Evolutionary conservation across 805 yeast genomes (phyloP).

Genomic region (Kuraishia molischiana): DNA sequence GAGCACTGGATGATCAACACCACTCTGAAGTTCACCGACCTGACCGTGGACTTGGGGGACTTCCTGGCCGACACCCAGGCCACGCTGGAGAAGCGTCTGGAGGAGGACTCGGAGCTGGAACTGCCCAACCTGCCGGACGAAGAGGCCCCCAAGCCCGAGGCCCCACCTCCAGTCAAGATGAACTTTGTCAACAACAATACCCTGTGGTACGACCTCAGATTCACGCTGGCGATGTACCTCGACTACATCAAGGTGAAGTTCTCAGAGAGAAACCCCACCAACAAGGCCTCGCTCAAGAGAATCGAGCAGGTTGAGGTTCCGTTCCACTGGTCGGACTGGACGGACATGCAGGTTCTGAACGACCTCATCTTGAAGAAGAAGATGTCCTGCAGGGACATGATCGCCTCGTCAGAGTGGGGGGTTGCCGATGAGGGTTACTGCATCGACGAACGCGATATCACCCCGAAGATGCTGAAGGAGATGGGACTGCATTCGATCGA

Average conservation of each 20-base stretch:
- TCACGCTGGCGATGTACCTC: conserved; percentile 2
- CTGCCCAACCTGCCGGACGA: not conserved
- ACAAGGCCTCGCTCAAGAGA: not conserved
- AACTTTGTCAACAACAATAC: conserved; percentile 1
- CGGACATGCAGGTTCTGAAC: conserved; percentile 33
- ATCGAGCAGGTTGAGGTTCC: conserved; percentile 10
- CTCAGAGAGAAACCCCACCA: not conserved
- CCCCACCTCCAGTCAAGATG: not conserved
- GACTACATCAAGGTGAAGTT: conserved; percentile 1
- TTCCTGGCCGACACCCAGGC: conserved; percentile 4
- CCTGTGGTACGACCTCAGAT: conserved; percentile 2
- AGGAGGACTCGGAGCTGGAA: not conserved
- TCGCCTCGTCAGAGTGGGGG: not conserved
- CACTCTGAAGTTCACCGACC: not conserved
- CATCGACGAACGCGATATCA: not conserved
- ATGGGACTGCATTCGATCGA: not conserved
- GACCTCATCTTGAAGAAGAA: conserved; percentile 11
- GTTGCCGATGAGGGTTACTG: not conserved
- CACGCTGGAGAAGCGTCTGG: conserved; percentile 13
- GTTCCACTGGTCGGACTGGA: conserved; percentile 50
- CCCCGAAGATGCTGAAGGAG: not conserved
- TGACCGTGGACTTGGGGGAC: not conserved
- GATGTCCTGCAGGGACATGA: conserved; percentile 4
- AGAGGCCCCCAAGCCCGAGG: not conserved
- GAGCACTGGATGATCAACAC: not conserved